Evolutionary conservation across 176 grass and related monocot genomes (phyloP).

Genomic region (Phoenix dactylifera): DNA sequence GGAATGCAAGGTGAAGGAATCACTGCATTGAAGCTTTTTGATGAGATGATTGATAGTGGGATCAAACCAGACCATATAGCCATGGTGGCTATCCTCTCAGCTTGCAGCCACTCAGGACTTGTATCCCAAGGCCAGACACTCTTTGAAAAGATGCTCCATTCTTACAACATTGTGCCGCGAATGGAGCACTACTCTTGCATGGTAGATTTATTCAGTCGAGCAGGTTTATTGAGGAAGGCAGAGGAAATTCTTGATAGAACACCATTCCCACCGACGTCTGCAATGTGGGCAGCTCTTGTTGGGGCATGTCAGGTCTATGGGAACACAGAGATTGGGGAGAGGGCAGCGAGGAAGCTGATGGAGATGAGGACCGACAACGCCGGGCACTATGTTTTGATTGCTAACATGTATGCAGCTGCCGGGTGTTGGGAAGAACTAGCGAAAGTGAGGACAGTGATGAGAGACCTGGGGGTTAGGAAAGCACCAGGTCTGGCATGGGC

Average conservation of each 20-base stretch:
- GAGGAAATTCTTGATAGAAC: constrained; percentile 15
- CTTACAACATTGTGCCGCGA: neutral
- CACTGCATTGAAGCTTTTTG: constrained; percentile 19
- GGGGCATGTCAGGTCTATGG: constrained; percentile 4
- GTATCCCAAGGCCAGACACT: neutral
- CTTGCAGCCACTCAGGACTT: constrained; percentile 22
- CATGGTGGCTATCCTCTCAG: constrained; percentile 20
- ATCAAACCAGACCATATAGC: constrained; percentile 21
- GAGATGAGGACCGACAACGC: neutral
- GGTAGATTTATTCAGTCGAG: constrained; percentile 16
- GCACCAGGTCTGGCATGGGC: neutral
- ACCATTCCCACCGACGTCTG: constrained; percentile 3
- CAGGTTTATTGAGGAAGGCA: constrained; percentile 15
- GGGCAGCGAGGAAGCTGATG: constrained; percentile 1
- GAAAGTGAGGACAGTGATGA: neutral
- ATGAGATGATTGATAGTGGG: constrained; percentile 7
- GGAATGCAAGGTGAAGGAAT: constrained; percentile 17
- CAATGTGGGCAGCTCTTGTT: constrained; percentile 16
- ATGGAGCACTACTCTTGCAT: constrained; percentile 25
- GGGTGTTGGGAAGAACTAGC: constrained; percentile 10
- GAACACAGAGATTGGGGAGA: constrained; percentile 2
- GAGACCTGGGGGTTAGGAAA: neutral
- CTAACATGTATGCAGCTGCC: constrained; percentile 1
- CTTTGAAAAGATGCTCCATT: constrained; percentile 5
- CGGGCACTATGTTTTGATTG: neutral